A percentile compares a stretch with the other conserved stretches of the same genome.
Evolutionary conservation across 31 red algal genomes (phyloP).

Genomic region (Asparagopsis taxiformis): DNA sequence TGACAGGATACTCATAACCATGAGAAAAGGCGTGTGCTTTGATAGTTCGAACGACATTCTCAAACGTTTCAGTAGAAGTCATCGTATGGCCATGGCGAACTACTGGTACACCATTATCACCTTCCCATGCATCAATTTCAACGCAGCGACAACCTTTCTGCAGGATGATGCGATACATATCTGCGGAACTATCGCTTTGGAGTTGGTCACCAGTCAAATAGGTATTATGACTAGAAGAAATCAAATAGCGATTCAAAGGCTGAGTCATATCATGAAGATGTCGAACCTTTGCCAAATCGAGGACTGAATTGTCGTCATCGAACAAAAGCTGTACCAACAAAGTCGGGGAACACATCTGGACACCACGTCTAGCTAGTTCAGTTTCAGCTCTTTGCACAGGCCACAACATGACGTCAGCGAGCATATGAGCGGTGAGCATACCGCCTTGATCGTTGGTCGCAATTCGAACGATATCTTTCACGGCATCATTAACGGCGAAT

Average conservation of each 20-base stretch:
- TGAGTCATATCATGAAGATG: conserved; percentile 47
- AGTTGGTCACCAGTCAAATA: conserved; percentile 65
- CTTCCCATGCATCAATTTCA: conserved; percentile 84
- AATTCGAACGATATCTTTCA: no score
- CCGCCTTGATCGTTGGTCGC: no score
- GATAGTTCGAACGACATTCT: conserved; percentile 34
- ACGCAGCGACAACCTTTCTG: conserved; percentile 66
- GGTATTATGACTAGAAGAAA: conserved; percentile 62
- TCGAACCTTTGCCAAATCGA: conserved; percentile 11
- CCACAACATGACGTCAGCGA: conserved; percentile 20
- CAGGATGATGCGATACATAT: conserved; percentile 67
- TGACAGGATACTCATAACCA: conserved; percentile 44
- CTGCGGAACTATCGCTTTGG: conserved; percentile 37
- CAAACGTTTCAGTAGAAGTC: conserved; percentile 36
- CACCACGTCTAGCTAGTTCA: neutral
- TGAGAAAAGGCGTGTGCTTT: conserved; percentile 37
- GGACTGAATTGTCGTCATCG: conserved; percentile 32
- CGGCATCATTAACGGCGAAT: no score
- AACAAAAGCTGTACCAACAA: conserved; percentile 17
- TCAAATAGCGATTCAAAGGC: conserved; percentile 40
- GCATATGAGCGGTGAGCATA: no score
- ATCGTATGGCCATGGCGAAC: conserved; percentile 77
- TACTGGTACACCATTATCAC: conserved; percentile 60
- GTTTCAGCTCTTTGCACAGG: neutral
- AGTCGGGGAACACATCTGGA: conserved; percentile 8